Evolutionary conservation across 176 grass and related monocot genomes (phyloP).

Genomic region (Zizania latifolia): DNA sequence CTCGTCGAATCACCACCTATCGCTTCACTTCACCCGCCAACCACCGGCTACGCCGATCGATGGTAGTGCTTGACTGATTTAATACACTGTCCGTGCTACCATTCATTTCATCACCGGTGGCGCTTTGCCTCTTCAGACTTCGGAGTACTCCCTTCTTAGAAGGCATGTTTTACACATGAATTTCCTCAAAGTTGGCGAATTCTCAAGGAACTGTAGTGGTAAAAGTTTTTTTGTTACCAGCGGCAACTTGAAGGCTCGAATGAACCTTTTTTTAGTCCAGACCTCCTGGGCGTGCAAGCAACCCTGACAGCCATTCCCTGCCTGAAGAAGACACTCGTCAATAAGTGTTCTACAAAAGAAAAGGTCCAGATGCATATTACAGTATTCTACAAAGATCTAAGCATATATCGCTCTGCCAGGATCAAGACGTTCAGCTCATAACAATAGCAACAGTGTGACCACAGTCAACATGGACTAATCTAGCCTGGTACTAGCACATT

Average conservation of each 20-base stretch:
- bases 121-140: not conserved
- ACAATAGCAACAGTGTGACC: constrained; percentile 21
- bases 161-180: not conserved
- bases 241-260: not conserved
- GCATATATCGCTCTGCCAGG: not conserved
- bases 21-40: not conserved
- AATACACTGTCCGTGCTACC: not conserved
- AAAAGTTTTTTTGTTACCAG: not conserved
- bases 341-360: not conserved
- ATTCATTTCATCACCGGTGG: not conserved
- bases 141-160: not conserved
- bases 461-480: constrained; percentile 8
- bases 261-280: not conserved
- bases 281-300: not conserved
- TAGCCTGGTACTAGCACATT: not conserved
- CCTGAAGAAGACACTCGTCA: not conserved
- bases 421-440: not conserved
- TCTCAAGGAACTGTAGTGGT: not conserved
- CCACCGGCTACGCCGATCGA: not conserved
- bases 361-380: not conserved
- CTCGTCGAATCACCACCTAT: not conserved
- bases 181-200: not conserved
- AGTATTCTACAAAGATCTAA: not conserved
- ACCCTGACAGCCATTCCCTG: not conserved
- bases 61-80: not conserved